Conservation (phyloP, 768 basidiomycete species). For the Hygrophorus pudorinus region DNA sequence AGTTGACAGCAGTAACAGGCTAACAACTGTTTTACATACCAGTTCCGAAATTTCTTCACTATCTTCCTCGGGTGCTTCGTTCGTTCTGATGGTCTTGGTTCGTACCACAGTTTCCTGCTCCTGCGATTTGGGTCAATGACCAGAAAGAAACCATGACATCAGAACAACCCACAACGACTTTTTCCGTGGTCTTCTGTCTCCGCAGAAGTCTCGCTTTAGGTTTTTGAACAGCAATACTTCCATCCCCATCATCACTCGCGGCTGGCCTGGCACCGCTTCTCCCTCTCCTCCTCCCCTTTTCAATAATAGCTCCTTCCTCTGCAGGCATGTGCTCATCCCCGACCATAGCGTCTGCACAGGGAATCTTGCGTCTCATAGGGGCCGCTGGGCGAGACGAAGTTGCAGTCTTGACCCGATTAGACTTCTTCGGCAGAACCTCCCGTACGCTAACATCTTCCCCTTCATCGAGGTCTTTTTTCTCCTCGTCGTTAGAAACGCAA, state of each 20-base stretch:
- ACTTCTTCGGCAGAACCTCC: neutral
- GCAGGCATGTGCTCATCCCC: conserved; percentile 3
- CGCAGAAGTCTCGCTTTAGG: neutral
- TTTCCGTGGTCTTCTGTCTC: neutral
- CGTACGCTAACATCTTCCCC: neutral
- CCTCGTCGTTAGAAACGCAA: neutral
- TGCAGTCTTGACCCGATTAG: neutral
- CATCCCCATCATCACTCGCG: conserved; percentile 1
- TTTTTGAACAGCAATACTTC: neutral
- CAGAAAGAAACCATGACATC: neutral
- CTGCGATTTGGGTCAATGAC: neutral
- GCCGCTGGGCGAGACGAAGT: neutral
- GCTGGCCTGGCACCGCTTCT: neutral
- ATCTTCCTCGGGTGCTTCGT: no score
- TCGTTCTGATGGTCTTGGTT: neutral
- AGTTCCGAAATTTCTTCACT: no score
- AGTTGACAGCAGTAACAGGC: no score
- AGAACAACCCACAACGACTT: neutral
- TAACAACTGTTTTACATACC: no score
- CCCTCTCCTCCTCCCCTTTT: neutral
- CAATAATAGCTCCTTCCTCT: neutral
- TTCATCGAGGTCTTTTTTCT: neutral
- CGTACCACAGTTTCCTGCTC: neutral
- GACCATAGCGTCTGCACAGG: conserved; percentile 1
- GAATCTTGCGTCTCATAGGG: conserved; percentile 1